These are phyloP conservation scores for Lippia alba DNA, from an alignment of 305 asterid species.

Conservation along the genomic window DNA sequence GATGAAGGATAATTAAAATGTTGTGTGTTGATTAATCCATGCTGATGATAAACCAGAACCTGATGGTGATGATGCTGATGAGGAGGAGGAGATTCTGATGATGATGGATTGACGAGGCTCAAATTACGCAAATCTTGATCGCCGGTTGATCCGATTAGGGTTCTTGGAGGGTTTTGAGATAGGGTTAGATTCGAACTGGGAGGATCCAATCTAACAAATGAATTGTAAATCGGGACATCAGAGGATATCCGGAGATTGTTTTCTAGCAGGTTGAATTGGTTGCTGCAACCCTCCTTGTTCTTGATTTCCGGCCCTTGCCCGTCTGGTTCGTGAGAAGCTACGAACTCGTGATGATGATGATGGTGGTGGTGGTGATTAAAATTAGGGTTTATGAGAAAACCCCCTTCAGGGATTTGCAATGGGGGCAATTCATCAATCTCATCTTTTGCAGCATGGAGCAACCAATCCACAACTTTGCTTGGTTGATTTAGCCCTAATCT, in stretches of 20 bases:
- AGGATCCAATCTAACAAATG: conserved; percentile 68
- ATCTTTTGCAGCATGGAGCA: conserved; percentile 69
- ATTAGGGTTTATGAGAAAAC: conserved; percentile 38
- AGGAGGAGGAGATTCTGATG: neutral
- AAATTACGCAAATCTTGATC: conserved; percentile 46
- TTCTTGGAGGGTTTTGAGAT: conserved; percentile 47
- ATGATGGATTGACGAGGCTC: conserved; percentile 41
- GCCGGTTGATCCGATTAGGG: conserved; percentile 35
- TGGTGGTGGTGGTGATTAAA: conserved; percentile 25
- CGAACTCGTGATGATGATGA: neutral
- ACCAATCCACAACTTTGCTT: conserved; percentile 87
- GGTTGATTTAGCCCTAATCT: conserved; percentile 79
- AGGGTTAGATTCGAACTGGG: conserved; percentile 45
- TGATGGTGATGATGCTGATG: conserved; percentile 42
- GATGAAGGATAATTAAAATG: conserved; percentile 55
- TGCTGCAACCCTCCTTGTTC: conserved; percentile 30
- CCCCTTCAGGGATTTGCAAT: conserved; percentile 56
- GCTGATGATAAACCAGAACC: conserved; percentile 56
- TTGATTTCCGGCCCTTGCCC: neutral
- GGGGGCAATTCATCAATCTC: conserved; percentile 80
- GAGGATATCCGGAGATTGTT: conserved; percentile 30
- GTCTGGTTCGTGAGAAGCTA: conserved; percentile 28
- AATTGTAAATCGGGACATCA: conserved; percentile 34
- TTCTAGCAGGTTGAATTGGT: conserved; percentile 40
- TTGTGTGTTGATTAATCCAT: conserved; percentile 32